Evolutionary conservation across 192 early-diverging fungal genomes (phyloP), one percentile per base, ranked within the genome.

Genomic region (Chytriomyces sp.): DNA sequence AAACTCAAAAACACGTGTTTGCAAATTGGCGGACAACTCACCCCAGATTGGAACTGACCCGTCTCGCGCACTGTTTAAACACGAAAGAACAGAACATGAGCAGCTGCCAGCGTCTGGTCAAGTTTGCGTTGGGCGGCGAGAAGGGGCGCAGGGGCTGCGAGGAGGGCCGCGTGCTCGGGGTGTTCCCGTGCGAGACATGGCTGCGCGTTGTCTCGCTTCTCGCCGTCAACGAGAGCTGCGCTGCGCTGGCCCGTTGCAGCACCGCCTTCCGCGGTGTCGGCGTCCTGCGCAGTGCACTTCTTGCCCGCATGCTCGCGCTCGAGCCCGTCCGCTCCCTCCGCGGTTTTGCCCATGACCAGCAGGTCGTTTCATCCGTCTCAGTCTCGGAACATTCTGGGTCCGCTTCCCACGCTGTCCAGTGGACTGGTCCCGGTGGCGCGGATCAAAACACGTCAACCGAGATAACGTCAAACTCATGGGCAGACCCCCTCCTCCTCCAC

Each of bases 401-500:
- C 61, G 32, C n/a, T n/a, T n/a, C n/a, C n/a, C n/a, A n/a, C n/a
- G n/a, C n/a, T n/a, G n/a, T n/a, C n/a, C n/a, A n/a, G n/a, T n/a
- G n/a, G n/a, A n/a, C n/a, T n/a, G n/a, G n/a, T n/a, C n/a, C n/a
- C n/a, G n/a, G n/a, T n/a, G n/a, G n/a, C n/a, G n/a, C n/a, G n/a
- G n/a, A n/a, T n/a, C n/a, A n/a, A n/a, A n/a, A n/a, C n/a, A n/a
- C n/a, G n/a, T n/a, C n/a, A n/a, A n/a, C n/a, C n/a, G n/a, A n/a
- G n/a, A n/a, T n/a, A n/a, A n/a, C n/a, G n/a, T n/a, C n/a, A n/a
- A n/a, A n/a, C n/a, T n/a, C n/a, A n/a, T n/a, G n/a, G n/a, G n/a
- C n/a, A n/a, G 44, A 63, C 39, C 34, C 32, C 12, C 44, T 75
- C 37, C 36, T 22, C 17, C 64, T 75, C 4, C 73, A 75, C 49